Percentiles rank a stretch among this genome's conserved stretches.
Evolutionary conservation across 305 asterid species (phyloP).

Genomic region (Fraxinus angustifolia): DNA sequence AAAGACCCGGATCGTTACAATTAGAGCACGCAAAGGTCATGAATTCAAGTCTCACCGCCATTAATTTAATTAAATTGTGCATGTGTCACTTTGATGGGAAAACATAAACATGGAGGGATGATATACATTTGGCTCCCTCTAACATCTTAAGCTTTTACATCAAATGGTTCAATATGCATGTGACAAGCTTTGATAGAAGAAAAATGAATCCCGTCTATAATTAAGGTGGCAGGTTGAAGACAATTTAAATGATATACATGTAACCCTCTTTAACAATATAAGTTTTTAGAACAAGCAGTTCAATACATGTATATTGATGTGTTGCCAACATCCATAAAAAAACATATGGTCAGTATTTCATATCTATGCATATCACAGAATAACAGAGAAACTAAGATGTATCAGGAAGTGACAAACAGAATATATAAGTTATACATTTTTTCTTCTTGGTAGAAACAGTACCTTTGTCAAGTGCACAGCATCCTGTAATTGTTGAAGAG

Average conservation of each 20-base stretch:
- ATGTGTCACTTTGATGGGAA: not conserved
- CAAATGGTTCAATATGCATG: not conserved
- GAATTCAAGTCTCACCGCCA: not conserved
- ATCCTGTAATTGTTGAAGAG: constrained; percentile 89
- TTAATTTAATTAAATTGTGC: not conserved
- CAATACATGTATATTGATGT: not conserved
- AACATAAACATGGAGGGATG: not conserved
- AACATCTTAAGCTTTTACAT: not conserved
- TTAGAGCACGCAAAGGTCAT: not conserved
- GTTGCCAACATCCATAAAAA: not conserved
- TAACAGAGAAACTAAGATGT: constrained; percentile 11
- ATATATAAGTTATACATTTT: not conserved
- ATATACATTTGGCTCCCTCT: not conserved
- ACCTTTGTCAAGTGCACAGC: constrained; percentile 92
- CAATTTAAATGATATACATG: not conserved
- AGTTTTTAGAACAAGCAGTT: not conserved
- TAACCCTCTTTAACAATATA: not conserved
- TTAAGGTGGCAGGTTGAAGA: not conserved
- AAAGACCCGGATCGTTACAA: no score
- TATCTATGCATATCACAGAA: not conserved
- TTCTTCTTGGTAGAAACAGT: constrained; percentile 15
- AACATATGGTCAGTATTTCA: not conserved
- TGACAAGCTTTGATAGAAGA: not conserved
- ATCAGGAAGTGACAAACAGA: not conserved
- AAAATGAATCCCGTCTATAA: not conserved